phyloP scores from a whole-genome alignment of 2,329 filamentous ascomycete species.

The Talaromyces albobiverticillius region DNA sequence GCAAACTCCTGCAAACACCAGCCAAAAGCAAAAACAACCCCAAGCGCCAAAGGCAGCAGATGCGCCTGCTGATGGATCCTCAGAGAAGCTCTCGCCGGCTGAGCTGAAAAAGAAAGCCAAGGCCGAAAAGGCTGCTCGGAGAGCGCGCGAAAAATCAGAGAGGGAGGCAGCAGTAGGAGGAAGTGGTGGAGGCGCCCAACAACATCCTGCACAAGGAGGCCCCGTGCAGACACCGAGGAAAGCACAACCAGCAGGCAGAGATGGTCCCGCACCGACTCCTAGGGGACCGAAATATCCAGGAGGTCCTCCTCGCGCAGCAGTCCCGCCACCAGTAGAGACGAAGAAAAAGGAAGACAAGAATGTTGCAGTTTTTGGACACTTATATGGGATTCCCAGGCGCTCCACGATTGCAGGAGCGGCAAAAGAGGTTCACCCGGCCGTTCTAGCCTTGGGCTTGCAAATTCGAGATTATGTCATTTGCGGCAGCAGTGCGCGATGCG shows the following conservation, averaged over 20 bases:
- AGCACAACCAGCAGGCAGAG: constrained; percentile 24
- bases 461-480: constrained; percentile 85
- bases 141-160: constrained; percentile 67
- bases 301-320: constrained; percentile 31
- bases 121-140: constrained; percentile 83
- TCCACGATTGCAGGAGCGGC: constrained; percentile 59
- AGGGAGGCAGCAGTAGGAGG: constrained; percentile 40
- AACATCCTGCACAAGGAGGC: constrained; percentile 14
- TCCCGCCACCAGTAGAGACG: constrained; percentile 42
- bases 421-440: constrained; percentile 78
- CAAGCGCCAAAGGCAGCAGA: constrained; percentile 17
- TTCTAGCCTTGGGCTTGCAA: constrained; percentile 82
- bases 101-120: constrained; percentile 87
- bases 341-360: constrained; percentile 63
- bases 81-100: constrained; percentile 49
- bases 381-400: constrained; percentile 72
- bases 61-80: constrained; percentile 20
- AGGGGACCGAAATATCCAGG: constrained; percentile 27
- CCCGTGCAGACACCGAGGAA: constrained; percentile 33
- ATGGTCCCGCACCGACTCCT: constrained; percentile 24
- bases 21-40: constrained; percentile 9
- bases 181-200: background rate
- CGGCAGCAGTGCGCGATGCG: constrained; percentile 82
- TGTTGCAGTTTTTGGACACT: constrained; percentile 75
- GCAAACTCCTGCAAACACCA: constrained; percentile 6